Evolutionary conservation across 495 filamentous ascomycete species (phyloP).

Genomic region (Hapsidospora chrysogenum): DNA sequence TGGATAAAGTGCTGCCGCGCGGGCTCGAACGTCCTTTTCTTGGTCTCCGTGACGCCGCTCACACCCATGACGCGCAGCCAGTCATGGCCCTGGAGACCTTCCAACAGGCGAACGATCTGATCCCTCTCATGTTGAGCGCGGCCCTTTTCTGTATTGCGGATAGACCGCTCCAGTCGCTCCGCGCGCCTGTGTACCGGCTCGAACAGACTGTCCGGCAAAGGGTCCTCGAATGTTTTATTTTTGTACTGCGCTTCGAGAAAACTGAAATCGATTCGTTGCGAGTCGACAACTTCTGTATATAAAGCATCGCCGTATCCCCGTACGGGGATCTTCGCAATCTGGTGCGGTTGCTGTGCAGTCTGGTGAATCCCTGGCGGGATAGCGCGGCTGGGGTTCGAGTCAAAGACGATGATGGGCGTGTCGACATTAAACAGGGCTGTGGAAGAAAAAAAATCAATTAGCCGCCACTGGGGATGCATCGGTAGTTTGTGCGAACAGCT

Average conservation of each 20-base stretch:
- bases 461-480: no score
- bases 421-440: conserved; percentile 43
- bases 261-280: conserved; percentile 37
- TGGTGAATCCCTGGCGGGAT: conserved; percentile 5
- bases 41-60: conserved; percentile 62
- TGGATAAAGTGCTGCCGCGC: conserved; percentile 69
- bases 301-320: conserved; percentile 27
- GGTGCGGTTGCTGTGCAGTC: conserved; percentile 7
- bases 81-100: conserved; percentile 75
- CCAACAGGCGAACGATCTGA: conserved; percentile 69
- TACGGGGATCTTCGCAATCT: conserved; percentile 12
- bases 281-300: conserved; percentile 32
- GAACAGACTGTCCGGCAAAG: conserved; percentile 51
- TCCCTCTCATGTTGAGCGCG: conserved; percentile 83
- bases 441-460: conserved; percentile 1
- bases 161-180: conserved; percentile 78
- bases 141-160: conserved; percentile 86
- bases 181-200: conserved; percentile 56
- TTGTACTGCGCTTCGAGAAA: conserved; percentile 27
- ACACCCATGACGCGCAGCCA: conserved; percentile 94
- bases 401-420: conserved; percentile 39
- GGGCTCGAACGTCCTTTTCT: conserved; percentile 71
- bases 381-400: conserved; percentile 18
- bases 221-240: conserved; percentile 35
- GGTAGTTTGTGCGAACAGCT: no score